A percentile compares a stretch with the other conserved stretches of the same genome.
These are phyloP conservation scores for Aspergillus nomiae DNA, from an alignment of 2,329 filamentous ascomycete genomes.

Conservation along the genomic window DNA sequence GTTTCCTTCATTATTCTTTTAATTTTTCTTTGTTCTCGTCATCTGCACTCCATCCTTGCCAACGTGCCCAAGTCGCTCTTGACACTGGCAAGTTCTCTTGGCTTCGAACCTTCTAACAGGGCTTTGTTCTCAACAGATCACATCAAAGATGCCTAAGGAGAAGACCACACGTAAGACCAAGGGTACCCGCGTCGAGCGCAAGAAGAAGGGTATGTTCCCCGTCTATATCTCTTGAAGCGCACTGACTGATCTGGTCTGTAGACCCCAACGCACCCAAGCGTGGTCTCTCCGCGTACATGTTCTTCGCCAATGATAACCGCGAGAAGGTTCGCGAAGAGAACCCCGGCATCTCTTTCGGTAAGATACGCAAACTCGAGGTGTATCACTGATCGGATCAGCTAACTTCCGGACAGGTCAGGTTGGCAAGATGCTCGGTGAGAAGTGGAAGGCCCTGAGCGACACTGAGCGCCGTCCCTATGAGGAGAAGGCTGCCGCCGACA, in stretches of 20 bases:
- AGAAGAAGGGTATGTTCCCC: constrained; percentile 67
- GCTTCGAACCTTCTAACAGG: constrained; percentile 11
- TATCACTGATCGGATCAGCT: constrained; percentile 4
- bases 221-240: neutral
- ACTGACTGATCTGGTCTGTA: constrained; percentile 42
- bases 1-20: constrained; percentile 17
- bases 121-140: constrained; percentile 17
- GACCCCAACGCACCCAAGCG: constrained; percentile 99
- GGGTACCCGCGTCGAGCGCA: constrained; percentile 59
- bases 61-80: neutral
- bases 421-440: constrained; percentile 96
- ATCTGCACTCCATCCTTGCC: neutral
- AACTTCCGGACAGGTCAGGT: constrained; percentile 69
- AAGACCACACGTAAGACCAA: constrained; percentile 65
- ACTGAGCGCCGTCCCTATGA: constrained; percentile 94
- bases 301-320: constrained; percentile 99
- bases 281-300: constrained; percentile 99
- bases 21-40: constrained; percentile 9
- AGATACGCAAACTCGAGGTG: constrained; percentile 28
- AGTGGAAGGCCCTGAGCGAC: constrained; percentile 95
- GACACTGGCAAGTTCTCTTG: neutral
- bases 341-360: constrained; percentile 94
- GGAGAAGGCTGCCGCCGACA: constrained; percentile 93
- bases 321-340: constrained; percentile 98
- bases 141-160: constrained; percentile 67